Evolutionary conservation across 1,139 yeast species (phyloP).

Genomic region (Taphrina flavorubra): DNA sequence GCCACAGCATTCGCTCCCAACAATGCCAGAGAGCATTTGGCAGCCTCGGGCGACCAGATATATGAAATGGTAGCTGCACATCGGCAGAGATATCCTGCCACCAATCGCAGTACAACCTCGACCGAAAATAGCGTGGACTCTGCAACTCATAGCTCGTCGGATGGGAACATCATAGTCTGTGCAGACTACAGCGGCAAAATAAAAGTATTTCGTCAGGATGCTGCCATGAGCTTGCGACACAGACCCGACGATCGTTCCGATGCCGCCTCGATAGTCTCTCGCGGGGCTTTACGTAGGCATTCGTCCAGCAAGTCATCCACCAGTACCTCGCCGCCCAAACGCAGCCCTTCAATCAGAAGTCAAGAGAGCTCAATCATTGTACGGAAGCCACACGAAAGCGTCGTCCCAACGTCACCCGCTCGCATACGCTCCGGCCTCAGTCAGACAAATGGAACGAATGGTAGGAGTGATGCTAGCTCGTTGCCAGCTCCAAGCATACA

Average conservation of each 20-base stretch:
- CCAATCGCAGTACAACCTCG: constrained; percentile 20
- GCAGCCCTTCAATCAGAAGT: constrained; percentile 12
- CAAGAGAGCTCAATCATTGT: constrained; percentile 15
- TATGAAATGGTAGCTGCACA: constrained; percentile 50
- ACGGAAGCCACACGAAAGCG: constrained; percentile 29
- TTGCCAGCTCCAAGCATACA: constrained; percentile 16
- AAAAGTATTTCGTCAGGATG: constrained; percentile 79
- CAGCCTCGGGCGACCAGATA: constrained; percentile 76
- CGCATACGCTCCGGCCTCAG: neutral
- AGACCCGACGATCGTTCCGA: constrained; percentile 2
- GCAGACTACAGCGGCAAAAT: constrained; percentile 77
- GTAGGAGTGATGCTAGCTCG: neutral
- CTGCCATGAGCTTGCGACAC: constrained; percentile 49
- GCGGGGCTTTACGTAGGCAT: neutral
- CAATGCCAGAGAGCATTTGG: constrained; percentile 67
- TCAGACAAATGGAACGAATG: neutral
- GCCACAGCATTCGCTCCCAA: constrained; percentile 81
- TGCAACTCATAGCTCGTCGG: constrained; percentile 21
- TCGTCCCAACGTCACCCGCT: constrained; percentile 30
- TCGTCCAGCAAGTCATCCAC: constrained; percentile 15
- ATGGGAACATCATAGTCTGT: constrained; percentile 66
- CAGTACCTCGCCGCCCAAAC: neutral
- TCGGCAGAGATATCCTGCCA: constrained; percentile 13
- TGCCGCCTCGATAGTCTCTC: neutral
- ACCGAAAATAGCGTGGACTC: constrained; percentile 2